Conservation (phyloP, 805 yeast species). For the Kluyveromyces nonfermentans region DNA sequence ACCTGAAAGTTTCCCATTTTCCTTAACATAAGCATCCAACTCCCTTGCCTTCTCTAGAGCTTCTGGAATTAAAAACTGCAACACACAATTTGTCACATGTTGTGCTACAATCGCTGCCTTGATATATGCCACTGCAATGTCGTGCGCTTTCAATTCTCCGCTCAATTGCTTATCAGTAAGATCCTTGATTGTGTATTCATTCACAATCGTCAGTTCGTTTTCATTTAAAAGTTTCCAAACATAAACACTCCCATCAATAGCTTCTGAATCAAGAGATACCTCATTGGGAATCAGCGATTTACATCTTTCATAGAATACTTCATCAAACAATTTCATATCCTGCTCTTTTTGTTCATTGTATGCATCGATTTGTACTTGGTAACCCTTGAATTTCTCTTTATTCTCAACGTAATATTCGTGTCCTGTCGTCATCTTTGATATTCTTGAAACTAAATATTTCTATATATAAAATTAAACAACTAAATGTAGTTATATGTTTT, state of each 20-base stretch:
- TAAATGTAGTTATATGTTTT: no score
- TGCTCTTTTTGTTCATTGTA: slow-evolving; percentile 16
- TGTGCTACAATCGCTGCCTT: slow-evolving; percentile 59
- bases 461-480: no score
- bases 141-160: slow-evolving; percentile 40
- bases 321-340: slow-evolving; percentile 16
- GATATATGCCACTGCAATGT: slow-evolving; percentile 52
- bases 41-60: slow-evolving; percentile 49
- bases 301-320: slow-evolving; percentile 14
- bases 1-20: slow-evolving; percentile 47
- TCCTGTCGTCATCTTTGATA: slow-evolving; percentile 4
- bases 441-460: no score
- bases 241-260: slow-evolving; percentile 15
- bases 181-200: slow-evolving; percentile 33
- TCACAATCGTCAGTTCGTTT: slow-evolving; percentile 35
- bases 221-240: slow-evolving; percentile 15
- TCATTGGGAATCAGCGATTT: slow-evolving; percentile 12
- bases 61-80: slow-evolving; percentile 55
- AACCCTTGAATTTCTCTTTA: slow-evolving; percentile 9
- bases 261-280: slow-evolving; percentile 15
- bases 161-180: slow-evolving; percentile 37
- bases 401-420: slow-evolving; percentile 1
- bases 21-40: slow-evolving; percentile 42
- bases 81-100: slow-evolving; percentile 48
- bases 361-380: slow-evolving; percentile 13